Evolutionary conservation across 1,139 yeast species (phyloP), one percentile per base, ranked within the genome.

Genomic region (Blastobotrys apis): DNA sequence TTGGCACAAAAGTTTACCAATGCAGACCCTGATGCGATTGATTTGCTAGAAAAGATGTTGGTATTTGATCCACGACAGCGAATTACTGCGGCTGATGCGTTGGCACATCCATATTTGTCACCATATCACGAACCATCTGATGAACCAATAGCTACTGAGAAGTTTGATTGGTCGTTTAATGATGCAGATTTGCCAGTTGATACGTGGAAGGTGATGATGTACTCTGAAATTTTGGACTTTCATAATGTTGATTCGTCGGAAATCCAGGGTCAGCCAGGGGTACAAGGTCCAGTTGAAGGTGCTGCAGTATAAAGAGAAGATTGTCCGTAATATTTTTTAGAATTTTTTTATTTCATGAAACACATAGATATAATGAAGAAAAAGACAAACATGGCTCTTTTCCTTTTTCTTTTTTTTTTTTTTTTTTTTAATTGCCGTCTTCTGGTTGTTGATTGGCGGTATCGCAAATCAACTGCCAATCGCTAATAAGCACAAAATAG

Each of bases 151-250:
- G 95, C 98, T 41, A 88, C 82, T 43, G 85, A 82, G 53, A 85
- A 85, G 64, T 92, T 92, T 59, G 98, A 92, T 68, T 92, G 99
- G 99, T 84, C 94, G 59, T 92, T 92, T 67, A 92, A 92, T 64
- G 97, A 94, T 60, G 97, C 97, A 0, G 98, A 92, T 66, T 74
- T 92, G 58, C 97, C 98, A 1, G 94, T 92, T 19, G 97, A 92
- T 61, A 87, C 96, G 10, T 92, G 98, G 98, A 81, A 95, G 68
- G 96, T 90, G 23, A 92, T 92, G 98, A 92, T 92, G 96, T 92
- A 92, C 67, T 84, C 95, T 42, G 98, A 92, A 68, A 92, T 92
- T 52, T 73, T 92, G 54, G 97, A 90, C 65, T 92, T 90, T 75
- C 98, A 92, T 68, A 87, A 84, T 62, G 81, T 80, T 45, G 85